A percentile compares a stretch with the other conserved stretches of the same genome.
These are phyloP conservation scores for Rosa persica DNA, from an alignment of 306 rosid species.

Conservation along the genomic window DNA sequence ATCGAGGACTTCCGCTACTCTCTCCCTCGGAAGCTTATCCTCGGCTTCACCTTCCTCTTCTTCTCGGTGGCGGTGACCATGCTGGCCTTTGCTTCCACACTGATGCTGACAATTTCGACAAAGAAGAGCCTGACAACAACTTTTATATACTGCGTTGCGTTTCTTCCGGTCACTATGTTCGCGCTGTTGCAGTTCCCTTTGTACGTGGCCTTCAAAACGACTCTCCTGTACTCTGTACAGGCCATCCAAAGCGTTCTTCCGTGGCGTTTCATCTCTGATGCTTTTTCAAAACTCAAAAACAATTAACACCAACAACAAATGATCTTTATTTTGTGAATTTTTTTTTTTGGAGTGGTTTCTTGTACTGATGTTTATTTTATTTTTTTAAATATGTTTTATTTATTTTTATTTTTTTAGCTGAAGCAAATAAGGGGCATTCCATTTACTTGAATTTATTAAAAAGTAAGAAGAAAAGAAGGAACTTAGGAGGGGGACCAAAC, in stretches of 20 bases:
- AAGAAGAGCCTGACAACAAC: conserved; percentile 21
- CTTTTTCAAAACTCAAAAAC: no score
- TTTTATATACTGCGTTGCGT: conserved; percentile 21
- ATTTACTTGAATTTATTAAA: no score
- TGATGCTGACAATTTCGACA: conserved; percentile 20
- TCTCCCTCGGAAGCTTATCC: conserved; percentile 27
- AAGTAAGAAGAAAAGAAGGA: no score
- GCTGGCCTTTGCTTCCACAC: conserved; percentile 35
- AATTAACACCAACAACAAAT: no score
- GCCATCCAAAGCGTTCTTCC: neutral
- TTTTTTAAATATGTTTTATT: no score
- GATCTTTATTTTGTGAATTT: no score
- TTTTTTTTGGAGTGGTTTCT: no score
- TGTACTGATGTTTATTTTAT: no score
- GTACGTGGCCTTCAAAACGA: neutral
- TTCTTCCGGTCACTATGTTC: conserved; percentile 29
- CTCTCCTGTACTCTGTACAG: neutral
- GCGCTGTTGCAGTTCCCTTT: conserved; percentile 28
- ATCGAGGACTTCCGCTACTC: conserved; percentile 17
- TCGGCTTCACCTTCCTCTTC: conserved; percentile 38
- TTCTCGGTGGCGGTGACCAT: conserved; percentile 26
- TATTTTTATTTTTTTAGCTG: no score
- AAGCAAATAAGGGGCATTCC: no score
- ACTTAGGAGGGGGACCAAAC: no score
- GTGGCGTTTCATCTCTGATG: neutral